Percentiles rank a stretch among this genome's conserved stretches.
Conservation (phyloP, 2,329 filamentous ascomycete species). For the Arthrocladium fulminans region DNA sequence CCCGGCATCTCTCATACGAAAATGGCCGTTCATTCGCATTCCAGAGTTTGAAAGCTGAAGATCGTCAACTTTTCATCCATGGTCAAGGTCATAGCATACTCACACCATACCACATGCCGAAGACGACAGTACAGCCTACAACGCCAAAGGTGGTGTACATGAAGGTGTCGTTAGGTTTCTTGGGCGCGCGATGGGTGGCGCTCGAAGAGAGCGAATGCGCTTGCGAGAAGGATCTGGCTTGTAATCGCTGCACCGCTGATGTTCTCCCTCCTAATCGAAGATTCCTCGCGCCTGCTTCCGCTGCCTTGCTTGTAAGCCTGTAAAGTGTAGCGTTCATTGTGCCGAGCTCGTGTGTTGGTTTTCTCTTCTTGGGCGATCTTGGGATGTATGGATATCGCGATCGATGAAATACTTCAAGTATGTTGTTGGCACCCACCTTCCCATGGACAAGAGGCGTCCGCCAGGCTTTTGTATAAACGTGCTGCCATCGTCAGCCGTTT, state of each 20-base stretch:
- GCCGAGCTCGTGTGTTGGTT: not conserved
- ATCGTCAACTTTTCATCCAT: not conserved
- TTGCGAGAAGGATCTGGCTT: not conserved
- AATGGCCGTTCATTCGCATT: not conserved
- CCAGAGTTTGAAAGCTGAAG: not conserved
- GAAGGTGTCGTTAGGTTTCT: not conserved
- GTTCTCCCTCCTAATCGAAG: not conserved
- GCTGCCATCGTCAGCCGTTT: constrained; percentile 3
- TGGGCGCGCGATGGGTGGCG: not conserved
- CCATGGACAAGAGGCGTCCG: not conserved
- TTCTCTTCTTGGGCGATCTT: not conserved
- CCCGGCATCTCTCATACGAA: not conserved
- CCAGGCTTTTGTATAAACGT: not conserved
- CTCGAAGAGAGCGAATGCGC: not conserved
- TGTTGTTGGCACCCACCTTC: not conserved
- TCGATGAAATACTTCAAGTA: not conserved
- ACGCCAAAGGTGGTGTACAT: constrained; percentile 2
- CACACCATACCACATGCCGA: constrained; percentile 1
- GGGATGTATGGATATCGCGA: not conserved
- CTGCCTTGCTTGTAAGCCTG: not conserved
- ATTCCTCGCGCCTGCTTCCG: not conserved
- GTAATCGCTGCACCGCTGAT: not conserved
- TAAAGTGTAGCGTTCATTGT: not conserved
- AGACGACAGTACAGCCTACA: not conserved
- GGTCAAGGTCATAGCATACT: not conserved